Conservation (phyloP, 208 protist species). For the Porcisia deanei region DNA sequence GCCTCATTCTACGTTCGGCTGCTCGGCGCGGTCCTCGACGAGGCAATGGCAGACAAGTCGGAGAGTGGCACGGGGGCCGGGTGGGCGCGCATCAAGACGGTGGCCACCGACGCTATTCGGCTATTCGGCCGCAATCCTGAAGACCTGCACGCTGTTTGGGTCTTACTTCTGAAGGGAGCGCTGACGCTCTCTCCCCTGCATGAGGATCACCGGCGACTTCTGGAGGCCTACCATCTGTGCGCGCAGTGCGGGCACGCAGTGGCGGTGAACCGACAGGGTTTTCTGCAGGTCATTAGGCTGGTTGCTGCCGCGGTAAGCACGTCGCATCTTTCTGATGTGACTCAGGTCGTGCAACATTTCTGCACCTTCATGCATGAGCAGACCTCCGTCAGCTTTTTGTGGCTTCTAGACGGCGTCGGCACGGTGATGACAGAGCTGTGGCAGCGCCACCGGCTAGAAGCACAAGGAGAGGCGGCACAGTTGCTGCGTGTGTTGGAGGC, state of each 20-base stretch:
- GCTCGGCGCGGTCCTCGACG: slow-evolving; percentile 71
- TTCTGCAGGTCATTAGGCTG: slow-evolving; percentile 64
- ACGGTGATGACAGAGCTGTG: slow-evolving; percentile 51
- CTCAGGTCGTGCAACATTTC: slow-evolving; percentile 21
- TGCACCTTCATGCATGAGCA: slow-evolving; percentile 53
- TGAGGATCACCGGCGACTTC: slow-evolving; percentile 39
- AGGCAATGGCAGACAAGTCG: not conserved
- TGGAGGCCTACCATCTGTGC: slow-evolving; percentile 67
- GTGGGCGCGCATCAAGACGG: slow-evolving; percentile 44
- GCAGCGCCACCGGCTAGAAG: slow-evolving; percentile 35
- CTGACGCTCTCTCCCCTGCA: slow-evolving; percentile 45
- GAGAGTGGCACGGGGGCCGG: not conserved
- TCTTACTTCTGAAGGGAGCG: slow-evolving; percentile 73
- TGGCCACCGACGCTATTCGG: slow-evolving; percentile 42
- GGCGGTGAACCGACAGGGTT: slow-evolving; percentile 43
- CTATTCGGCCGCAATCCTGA: slow-evolving; percentile 53
- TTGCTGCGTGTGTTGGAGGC: slow-evolving; percentile 30
- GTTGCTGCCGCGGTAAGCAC: slow-evolving; percentile 35
- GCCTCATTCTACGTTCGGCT: slow-evolving; percentile 59
- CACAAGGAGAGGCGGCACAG: slow-evolving; percentile 15
- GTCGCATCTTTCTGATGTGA: slow-evolving; percentile 12
- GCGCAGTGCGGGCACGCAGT: slow-evolving; percentile 43
- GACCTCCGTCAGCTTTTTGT: slow-evolving; percentile 59
- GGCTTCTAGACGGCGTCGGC: slow-evolving; percentile 62
- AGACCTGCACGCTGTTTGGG: slow-evolving; percentile 60